These are phyloP conservation scores for Dacryopinax primogenitus DNA, from an alignment of 768 basidiomycete genomes.

Conservation along the genomic window DNA sequence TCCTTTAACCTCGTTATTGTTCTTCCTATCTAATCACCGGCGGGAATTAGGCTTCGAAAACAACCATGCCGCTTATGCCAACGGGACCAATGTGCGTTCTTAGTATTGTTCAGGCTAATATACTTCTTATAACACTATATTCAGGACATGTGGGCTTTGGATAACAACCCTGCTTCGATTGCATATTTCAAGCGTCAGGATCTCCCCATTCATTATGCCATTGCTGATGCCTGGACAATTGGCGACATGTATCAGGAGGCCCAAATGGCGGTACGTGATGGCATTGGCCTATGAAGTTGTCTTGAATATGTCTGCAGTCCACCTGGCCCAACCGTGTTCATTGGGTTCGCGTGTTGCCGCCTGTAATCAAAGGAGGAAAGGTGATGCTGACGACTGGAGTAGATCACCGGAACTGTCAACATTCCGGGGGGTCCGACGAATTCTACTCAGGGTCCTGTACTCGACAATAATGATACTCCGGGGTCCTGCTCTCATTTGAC, in stretches of 20 bases:
- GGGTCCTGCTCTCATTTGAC: not conserved
- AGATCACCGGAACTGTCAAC: conserved; percentile 15
- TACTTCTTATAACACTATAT: not conserved
- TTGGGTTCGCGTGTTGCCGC: not conserved
- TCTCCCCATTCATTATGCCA: conserved; percentile 15
- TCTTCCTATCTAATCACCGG: not conserved
- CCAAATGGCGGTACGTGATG: conserved; percentile 14
- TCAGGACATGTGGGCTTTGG: conserved; percentile 15
- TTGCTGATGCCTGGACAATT: conserved; percentile 16
- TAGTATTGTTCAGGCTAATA: not conserved
- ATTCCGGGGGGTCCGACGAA: conserved; percentile 14
- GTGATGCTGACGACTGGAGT: not conserved
- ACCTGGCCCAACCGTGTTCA: conserved; percentile 11
- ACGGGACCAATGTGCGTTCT: conserved; percentile 11
- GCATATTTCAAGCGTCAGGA: conserved; percentile 15
- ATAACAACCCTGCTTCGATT: conserved; percentile 12
- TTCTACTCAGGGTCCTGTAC: conserved; percentile 9
- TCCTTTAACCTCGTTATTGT: not conserved
- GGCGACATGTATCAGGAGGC: conserved; percentile 17
- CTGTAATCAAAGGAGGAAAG: too few species aligned
- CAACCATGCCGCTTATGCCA: conserved; percentile 13
- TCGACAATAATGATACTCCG: conserved; percentile 16
- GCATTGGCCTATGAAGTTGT: not conserved
- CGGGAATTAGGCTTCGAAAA: not conserved
- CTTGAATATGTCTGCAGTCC: not conserved